phyloP scores from a whole-genome alignment of 345 rosid species.

The Eucalyptus sideroxylon region DNA sequence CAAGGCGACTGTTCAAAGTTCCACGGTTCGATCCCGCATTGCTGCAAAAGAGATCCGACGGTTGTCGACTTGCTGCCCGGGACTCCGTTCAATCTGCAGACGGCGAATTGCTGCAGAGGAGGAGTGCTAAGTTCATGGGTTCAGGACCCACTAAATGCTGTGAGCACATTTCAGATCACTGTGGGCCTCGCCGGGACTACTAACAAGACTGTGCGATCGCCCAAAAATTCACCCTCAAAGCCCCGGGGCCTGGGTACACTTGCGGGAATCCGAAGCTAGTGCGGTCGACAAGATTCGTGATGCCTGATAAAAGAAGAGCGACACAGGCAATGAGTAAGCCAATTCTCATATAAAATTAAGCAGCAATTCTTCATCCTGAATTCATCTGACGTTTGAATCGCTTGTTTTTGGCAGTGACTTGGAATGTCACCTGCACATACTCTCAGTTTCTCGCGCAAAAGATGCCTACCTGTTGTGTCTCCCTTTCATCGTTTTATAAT shows the following conservation, averaged over 20 bases:
- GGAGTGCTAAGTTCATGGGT: constrained; percentile 79
- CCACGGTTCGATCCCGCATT: constrained; percentile 72
- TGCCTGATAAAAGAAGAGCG: constrained; percentile 62
- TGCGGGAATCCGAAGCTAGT: constrained; percentile 77
- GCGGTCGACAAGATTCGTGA: constrained; percentile 45
- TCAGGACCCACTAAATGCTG: constrained; percentile 66
- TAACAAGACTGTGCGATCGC: constrained; percentile 65
- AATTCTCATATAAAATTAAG: neutral
- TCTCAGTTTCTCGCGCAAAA: constrained; percentile 83
- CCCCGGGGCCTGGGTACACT: constrained; percentile 95
- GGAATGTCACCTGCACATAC: constrained; percentile 91
- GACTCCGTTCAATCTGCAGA: constrained; percentile 77
- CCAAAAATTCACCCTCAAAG: constrained; percentile 67
- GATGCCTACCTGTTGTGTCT: constrained; percentile 85
- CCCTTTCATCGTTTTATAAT: constrained; percentile 82
- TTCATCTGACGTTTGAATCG: neutral
- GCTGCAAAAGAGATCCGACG: constrained; percentile 76
- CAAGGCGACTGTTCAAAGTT: constrained; percentile 93
- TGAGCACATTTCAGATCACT: constrained; percentile 72
- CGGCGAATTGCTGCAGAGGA: constrained; percentile 90
- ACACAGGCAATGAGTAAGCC: constrained; percentile 93
- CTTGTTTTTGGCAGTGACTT: constrained; percentile 65
- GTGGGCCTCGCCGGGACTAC: constrained; percentile 86
- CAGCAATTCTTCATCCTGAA: neutral
- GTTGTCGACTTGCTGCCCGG: constrained; percentile 86